Evolutionary conservation across 495 filamentous ascomycete genomes (phyloP).

Genomic region (Penicillium malachiteum): DNA sequence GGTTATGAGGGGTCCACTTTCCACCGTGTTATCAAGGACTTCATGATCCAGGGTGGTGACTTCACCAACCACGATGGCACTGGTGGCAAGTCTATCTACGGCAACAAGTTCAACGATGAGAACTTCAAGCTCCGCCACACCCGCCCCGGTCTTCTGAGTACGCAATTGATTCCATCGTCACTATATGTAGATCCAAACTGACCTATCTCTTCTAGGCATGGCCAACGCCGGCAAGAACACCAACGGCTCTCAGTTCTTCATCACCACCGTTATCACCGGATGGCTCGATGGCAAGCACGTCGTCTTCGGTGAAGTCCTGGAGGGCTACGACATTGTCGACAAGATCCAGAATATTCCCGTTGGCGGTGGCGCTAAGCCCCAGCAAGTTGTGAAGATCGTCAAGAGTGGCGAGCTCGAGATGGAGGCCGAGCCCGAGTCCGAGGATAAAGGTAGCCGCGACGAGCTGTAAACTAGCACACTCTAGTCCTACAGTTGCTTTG

Average conservation of each 20-base stretch:
- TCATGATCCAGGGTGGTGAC: constrained; percentile 99
- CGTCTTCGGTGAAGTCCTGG: constrained; percentile 87
- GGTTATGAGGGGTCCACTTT: constrained; percentile 94
- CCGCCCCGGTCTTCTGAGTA: constrained; percentile 64
- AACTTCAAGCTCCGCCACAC: constrained; percentile 98
- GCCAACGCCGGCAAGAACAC: constrained; percentile 97
- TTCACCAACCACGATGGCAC: constrained; percentile 94
- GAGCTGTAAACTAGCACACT: constrained; percentile 70
- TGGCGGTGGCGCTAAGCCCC: constrained; percentile 69
- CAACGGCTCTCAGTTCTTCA: constrained; percentile 99
- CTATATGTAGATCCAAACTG: constrained; percentile 16
- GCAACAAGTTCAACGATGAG: constrained; percentile 92
- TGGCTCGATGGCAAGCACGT: constrained; percentile 91
- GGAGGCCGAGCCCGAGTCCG: constrained; percentile 58
- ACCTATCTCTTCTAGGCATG: constrained; percentile 67
- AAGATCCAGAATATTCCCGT: constrained; percentile 82
- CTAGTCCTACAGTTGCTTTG: constrained; percentile 16
- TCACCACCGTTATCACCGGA: constrained; percentile 81
- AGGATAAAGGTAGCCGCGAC: constrained; percentile 91
- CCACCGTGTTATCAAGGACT: constrained; percentile 97
- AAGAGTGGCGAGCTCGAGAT: constrained; percentile 92
- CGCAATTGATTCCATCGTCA: neutral
- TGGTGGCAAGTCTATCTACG: constrained; percentile 97
- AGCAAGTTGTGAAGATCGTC: constrained; percentile 74
- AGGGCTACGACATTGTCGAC: constrained; percentile 88